Evolutionary conservation across 805 yeast genomes (phyloP), one percentile per base, ranked within the genome.

Genomic region (Ogataea degrootiae): DNA sequence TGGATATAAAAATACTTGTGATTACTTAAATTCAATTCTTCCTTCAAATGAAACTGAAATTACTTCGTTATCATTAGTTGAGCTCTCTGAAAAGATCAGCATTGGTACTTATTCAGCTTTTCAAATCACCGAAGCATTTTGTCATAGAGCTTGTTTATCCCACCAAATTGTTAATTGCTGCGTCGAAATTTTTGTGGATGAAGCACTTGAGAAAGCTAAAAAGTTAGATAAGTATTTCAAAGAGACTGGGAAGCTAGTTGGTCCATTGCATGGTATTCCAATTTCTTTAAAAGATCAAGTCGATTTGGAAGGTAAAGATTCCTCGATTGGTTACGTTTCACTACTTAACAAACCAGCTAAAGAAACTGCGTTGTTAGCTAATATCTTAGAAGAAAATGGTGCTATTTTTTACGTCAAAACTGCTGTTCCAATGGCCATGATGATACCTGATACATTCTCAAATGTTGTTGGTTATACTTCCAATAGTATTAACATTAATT

Each of bases 191-290:
- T 71, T 77, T 49, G 54, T 70, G 35, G 75, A 75, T 34, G 78
- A 76, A 44, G 81, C 80, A 15, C 61, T 77, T 45, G 57, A 66
- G 42, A 66, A 76, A 44, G 81, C 82, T 1, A 51, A 71, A 51
- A 77, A 73, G 54, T 67, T 79, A 47, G 87, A 83, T 65, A 77
- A 75, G 4, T 71, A 72, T 54, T 67, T 65, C 47, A 59, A 59
- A 21, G 67, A 70, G 43, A 69, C 74, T 42, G 79, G 79, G 2
- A 64, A 74, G 43, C 66, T 77, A 0, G 63, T 77, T 31, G 82
- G 82, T 40, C 82, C 84, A 0, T 68, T 82, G 45, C 85, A 83
- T 39, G 87, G 87, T 2, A 62, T 82, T 53, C 86, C 87, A 6
- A 67, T 82, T 42, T 79, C 86, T 1, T 62, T 82, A 47, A 82